These are phyloP conservation scores for Clitoria ternatea DNA, from an alignment of 306 rosid species.

Conservation along the genomic window DNA sequence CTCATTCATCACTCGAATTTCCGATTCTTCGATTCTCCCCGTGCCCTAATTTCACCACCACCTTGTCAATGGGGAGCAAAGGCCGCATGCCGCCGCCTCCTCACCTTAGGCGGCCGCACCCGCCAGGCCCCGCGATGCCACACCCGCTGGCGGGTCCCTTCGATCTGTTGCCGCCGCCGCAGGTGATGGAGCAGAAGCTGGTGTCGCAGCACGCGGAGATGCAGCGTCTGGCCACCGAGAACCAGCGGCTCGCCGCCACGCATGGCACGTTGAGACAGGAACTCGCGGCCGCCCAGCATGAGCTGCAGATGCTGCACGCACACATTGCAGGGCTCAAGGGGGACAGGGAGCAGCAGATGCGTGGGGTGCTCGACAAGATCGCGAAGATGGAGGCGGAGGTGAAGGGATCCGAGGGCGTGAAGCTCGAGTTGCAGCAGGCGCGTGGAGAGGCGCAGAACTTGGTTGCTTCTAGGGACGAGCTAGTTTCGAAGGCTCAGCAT, in stretches of 20 bases:
- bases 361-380: constrained; percentile 53
- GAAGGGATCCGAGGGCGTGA: constrained; percentile 52
- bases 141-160: constrained; percentile 47
- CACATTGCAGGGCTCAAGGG: constrained; percentile 68
- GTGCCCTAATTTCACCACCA: constrained; percentile 13
- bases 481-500: constrained; percentile 60
- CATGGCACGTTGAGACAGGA: constrained; percentile 78
- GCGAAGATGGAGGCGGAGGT: constrained; percentile 74
- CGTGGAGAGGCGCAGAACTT: constrained; percentile 67
- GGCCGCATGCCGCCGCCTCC: constrained; percentile 80
- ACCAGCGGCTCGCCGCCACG: constrained; percentile 80
- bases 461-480: constrained; percentile 69
- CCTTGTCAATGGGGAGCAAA: constrained; percentile 63
- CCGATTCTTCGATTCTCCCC: not conserved
- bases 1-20: not conserved
- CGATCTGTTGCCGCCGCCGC: constrained; percentile 72
- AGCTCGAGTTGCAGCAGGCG: constrained; percentile 71
- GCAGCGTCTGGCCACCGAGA: constrained; percentile 76
- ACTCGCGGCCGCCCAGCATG: constrained; percentile 84
- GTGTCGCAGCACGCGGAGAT: constrained; percentile 87
- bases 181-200: constrained; percentile 88
- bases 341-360: constrained; percentile 78
- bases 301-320: constrained; percentile 72
- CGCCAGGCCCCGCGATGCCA: constrained; percentile 47
- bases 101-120: constrained; percentile 58